Evolutionary conservation across 805 yeast species (phyloP), one percentile per base, ranked within the genome.

Genomic region (Tetrapisispora taiwanensis): DNA sequence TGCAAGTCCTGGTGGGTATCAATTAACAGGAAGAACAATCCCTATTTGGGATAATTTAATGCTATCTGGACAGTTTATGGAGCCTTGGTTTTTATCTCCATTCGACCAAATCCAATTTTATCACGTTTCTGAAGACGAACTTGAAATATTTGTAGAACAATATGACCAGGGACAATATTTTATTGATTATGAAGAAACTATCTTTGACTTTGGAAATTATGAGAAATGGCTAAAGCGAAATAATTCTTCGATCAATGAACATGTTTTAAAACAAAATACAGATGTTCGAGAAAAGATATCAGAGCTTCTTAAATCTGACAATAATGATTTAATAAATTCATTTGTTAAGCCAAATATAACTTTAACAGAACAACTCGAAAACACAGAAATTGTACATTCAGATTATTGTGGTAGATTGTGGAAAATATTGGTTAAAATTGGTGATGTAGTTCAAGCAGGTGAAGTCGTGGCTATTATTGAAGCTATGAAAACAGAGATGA

Each of bases 1-100:
- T 90, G 94, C 87, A 53, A 87, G 96, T 22, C 98, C 98, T 39
- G 98, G 98, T 68, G 98, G 98, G 28, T 90, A 90, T 67, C 97
- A 90, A 69, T 74, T 90, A 54, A 90, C 88, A 49, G 98, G 97
- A 46, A 78, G 97, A 60, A 90, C 98, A 10, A 80, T 92, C 52
- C 97, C 97, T 44, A 89, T 90, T 55, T 90, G 98, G 98, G 98
- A 90, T 63, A 89, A 87, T 68, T 74, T 90, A 55, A 74, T 85
- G 28, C 70, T 92, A 50, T 92, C 88, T 35, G 65, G 70, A 20
- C 88, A 81, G 53, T 65, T 75, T 20, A 62, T 70, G 24, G 68
- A 79, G 47, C 97, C 97, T 45, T 92, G 97, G 97, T 71, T 92
- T 56, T 73, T 92, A 56, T 71, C 82, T 13, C 94, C 95, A 53